phyloP scores from a whole-genome alignment of 176 grass and related monocot genomes.

The Triticum timopheevii region DNA sequence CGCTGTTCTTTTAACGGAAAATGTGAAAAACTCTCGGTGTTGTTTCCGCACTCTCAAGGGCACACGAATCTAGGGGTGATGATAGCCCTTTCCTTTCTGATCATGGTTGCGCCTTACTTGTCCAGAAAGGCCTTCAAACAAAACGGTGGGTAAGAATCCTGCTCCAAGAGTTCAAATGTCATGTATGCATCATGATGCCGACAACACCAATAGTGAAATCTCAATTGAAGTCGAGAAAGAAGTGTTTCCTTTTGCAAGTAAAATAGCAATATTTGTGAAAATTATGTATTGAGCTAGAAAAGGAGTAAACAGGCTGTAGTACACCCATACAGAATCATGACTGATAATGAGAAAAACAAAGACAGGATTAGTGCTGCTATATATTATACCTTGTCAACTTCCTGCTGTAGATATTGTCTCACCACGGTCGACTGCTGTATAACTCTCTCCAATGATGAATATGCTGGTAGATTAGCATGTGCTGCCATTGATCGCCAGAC shows the following conservation, averaged over 20 bases:
- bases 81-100: background rate
- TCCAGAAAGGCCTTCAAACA: slow-evolving; percentile 91
- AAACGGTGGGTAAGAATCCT: slow-evolving; percentile 89
- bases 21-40: background rate
- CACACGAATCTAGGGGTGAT: background rate
- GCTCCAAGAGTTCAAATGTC: slow-evolving; percentile 56
- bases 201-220: background rate
- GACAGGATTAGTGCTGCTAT: background rate
- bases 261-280: background rate
- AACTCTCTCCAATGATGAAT: slow-evolving; percentile 90
- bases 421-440: slow-evolving; percentile 82
- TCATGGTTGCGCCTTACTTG: slow-evolving; percentile 51
- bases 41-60: background rate
- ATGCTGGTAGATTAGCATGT: slow-evolving; percentile 77
- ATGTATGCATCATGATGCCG: slow-evolving; percentile 28
- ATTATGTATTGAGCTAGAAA: background rate
- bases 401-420: slow-evolving; percentile 78
- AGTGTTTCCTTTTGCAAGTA: no score
- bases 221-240: background rate
- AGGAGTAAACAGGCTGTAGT: background rate
- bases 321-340: background rate
- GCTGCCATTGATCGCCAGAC: slow-evolving; percentile 44
- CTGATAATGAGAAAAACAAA: background rate
- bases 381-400: slow-evolving; percentile 74
- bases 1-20: background rate